A percentile compares a stretch with the other conserved stretches of the same genome.
phyloP scores from a whole-genome alignment of 129 eudicot species.

The Flaveria bidentis region DNA sequence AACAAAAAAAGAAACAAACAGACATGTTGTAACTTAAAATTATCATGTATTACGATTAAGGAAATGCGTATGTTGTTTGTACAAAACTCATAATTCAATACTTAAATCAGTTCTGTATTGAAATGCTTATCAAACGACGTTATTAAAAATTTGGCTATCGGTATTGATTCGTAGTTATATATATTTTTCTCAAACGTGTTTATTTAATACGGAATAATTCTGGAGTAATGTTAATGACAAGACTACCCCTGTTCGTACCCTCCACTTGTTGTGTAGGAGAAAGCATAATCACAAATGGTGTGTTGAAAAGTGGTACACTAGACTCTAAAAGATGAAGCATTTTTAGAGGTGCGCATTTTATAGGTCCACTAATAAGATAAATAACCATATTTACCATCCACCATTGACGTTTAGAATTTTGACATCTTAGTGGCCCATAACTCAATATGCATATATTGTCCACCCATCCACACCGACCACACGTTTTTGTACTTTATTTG shows the following conservation, averaged over 20 bases:
- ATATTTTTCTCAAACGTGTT: neutral
- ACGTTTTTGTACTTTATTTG: neutral
- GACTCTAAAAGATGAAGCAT: slow-evolving; percentile 28
- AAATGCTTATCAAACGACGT: neutral
- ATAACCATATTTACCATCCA: slow-evolving; percentile 29
- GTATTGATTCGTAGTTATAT: neutral
- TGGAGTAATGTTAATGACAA: neutral
- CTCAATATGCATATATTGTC: slow-evolving; percentile 21
- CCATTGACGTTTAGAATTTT: slow-evolving; percentile 31
- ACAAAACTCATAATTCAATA: too few species aligned
- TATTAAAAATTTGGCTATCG: too few species aligned
- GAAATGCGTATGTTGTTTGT: too few species aligned
- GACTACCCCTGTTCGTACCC: slow-evolving; percentile 10
- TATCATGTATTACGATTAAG: too few species aligned
- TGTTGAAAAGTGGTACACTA: slow-evolving; percentile 4
- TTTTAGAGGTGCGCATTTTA: slow-evolving; percentile 30
- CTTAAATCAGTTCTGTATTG: neutral
- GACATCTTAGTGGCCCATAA: slow-evolving; percentile 35
- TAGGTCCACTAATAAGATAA: slow-evolving; percentile 28
- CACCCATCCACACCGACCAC: neutral
- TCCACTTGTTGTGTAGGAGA: slow-evolving; percentile 26
- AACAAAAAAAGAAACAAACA: too few species aligned
- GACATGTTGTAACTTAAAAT: too few species aligned
- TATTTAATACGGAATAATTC: too few species aligned
- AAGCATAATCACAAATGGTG: slow-evolving; percentile 32